Evolutionary conservation across 1,284 basidiomycete genomes (phyloP).

Genomic region (Neotropicomus parvogracilis): DNA sequence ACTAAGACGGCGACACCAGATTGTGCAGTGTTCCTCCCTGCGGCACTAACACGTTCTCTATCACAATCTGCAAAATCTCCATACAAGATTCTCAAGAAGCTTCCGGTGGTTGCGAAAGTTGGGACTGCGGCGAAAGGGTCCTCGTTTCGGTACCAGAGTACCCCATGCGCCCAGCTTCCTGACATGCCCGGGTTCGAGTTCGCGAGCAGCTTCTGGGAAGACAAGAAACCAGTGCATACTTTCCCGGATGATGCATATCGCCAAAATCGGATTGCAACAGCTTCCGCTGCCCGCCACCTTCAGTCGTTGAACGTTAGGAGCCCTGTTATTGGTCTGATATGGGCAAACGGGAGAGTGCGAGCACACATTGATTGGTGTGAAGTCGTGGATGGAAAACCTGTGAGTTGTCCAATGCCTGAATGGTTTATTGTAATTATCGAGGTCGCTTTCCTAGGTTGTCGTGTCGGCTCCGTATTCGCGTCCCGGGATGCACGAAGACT

Average conservation of each 20-base stretch:
- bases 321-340: conserved; percentile 53
- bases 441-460: conserved; percentile 36
- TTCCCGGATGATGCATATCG: conserved; percentile 51
- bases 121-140: conserved; percentile 39
- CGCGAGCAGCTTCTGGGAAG: conserved; percentile 52
- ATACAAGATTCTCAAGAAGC: conserved; percentile 45
- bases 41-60: conserved; percentile 35
- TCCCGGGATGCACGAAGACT: conserved; percentile 18
- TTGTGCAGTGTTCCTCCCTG: conserved; percentile 45
- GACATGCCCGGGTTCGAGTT: conserved; percentile 49
- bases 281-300: conserved; percentile 48
- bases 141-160: conserved; percentile 52
- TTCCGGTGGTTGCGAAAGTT: conserved; percentile 33
- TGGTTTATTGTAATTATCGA: conserved; percentile 1
- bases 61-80: conserved; percentile 43
- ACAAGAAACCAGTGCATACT: conserved; percentile 52
- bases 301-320: conserved; percentile 44
- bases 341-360: conserved; percentile 49
- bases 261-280: conserved; percentile 56
- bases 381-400: conserved; percentile 33
- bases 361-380: conserved; percentile 56
- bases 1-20: conserved; percentile 48
- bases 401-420: conserved; percentile 19
- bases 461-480: conserved; percentile 48
- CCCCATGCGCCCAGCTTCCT: conserved; percentile 45